Evolutionary conservation across 1,284 basidiomycete genomes (phyloP).

Genomic region (Cutaneotrichosporon daszewskae): DNA sequence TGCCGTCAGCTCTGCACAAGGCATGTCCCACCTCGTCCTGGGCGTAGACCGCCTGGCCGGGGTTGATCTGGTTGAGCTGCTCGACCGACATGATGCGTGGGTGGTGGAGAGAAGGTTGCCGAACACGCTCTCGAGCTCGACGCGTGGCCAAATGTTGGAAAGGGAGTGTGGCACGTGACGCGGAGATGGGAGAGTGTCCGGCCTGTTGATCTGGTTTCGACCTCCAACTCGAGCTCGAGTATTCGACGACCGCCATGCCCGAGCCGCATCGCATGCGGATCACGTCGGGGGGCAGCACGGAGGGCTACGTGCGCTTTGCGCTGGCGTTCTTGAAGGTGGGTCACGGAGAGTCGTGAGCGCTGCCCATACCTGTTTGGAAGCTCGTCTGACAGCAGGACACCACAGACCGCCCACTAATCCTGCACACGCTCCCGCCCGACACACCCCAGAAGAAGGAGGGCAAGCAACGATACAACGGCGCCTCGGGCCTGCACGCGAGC

Average conservation of each 20-base stretch:
- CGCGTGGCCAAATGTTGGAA: too few species aligned
- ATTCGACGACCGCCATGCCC: background rate
- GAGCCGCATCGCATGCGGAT: constrained; percentile 52
- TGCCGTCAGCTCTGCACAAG: constrained; percentile 39
- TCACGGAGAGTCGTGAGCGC: too few species aligned
- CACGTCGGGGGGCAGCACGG: constrained; percentile 60
- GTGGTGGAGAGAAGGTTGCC: constrained; percentile 4
- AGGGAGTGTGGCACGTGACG: too few species aligned
- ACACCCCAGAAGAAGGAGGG: background rate
- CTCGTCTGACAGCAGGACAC: constrained; percentile 51
- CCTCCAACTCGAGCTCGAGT: too few species aligned
- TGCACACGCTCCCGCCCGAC: constrained; percentile 60
- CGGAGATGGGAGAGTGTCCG: too few species aligned
- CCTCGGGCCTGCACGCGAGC: constrained; percentile 34
- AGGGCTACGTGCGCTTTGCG: constrained; percentile 57
- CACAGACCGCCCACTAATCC: constrained; percentile 54
- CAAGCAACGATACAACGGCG: constrained; percentile 12
- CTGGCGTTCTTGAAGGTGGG: constrained; percentile 59
- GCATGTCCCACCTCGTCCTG: constrained; percentile 69
- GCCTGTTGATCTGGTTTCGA: too few species aligned
- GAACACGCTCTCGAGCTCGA: constrained; percentile 3
- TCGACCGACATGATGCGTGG: constrained; percentile 36
- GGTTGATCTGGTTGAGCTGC: constrained; percentile 45
- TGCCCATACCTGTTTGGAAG: background rate
- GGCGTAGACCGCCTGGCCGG: constrained; percentile 68